These are phyloP conservation scores for Melampsora americana DNA, from an alignment of 1,284 basidiomycete species.

Conservation along the genomic window DNA sequence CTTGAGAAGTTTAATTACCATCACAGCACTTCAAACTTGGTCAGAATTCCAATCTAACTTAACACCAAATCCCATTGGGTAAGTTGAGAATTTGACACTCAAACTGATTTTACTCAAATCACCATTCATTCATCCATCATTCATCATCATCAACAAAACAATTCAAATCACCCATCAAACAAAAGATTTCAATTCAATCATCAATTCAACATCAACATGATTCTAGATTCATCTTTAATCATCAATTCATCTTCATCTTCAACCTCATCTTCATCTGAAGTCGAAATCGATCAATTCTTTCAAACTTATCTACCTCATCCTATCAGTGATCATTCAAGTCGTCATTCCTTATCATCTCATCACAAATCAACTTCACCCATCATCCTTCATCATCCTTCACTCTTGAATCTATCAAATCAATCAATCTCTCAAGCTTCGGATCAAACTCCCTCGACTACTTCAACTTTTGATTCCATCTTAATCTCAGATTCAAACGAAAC, in stretches of 20 bases:
- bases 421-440: neutral
- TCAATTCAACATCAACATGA: no score
- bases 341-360: neutral
- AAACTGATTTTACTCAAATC: no score
- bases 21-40: no score
- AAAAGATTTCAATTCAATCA: no score
- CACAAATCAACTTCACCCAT: neutral
- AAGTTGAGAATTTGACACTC: no score
- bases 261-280: neutral
- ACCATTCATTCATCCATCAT: no score
- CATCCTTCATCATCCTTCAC: neutral
- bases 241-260: neutral
- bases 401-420: neutral
- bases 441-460: neutral
- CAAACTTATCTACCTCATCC: slow-evolving; percentile 4
- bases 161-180: no score
- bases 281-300: neutral
- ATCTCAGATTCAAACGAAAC: neutral
- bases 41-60: no score
- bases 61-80: no score
- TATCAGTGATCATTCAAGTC: neutral
- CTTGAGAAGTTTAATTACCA: no score
- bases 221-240: no score
- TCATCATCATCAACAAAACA: no score
- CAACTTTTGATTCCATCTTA: neutral